A percentile compares a stretch with the other conserved stretches of the same genome.
Conservation (phyloP, 2,329 filamentous ascomycete genomes). For the Phyllosticta capitalensis region DNA sequence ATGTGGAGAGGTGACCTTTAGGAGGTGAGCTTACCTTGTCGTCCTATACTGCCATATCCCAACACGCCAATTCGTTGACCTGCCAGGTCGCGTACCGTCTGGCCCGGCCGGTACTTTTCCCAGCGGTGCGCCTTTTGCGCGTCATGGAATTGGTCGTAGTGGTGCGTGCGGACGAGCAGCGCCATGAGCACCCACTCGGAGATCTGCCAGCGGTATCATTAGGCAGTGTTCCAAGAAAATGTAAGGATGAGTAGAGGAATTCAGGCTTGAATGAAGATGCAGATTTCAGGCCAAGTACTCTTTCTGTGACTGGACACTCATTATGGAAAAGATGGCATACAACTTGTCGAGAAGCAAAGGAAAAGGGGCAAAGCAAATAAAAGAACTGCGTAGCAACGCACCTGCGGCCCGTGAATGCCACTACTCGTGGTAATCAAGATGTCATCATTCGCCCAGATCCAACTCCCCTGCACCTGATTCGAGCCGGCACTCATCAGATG, state of each 20-base stretch:
- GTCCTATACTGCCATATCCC: conserved; percentile 53
- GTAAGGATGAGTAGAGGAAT: too few species aligned
- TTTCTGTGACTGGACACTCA: neutral
- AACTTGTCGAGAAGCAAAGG: neutral
- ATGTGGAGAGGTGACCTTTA: neutral
- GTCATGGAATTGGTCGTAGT: conserved; percentile 46
- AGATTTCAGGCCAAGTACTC: neutral
- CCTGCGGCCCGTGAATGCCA: conserved; percentile 51
- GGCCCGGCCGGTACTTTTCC: conserved; percentile 27
- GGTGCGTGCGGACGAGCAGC: conserved; percentile 47
- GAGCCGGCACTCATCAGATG: conserved; percentile 50
- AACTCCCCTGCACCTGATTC: conserved; percentile 44
- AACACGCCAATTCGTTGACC: conserved; percentile 50
- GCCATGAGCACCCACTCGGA: conserved; percentile 59
- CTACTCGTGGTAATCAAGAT: conserved; percentile 47
- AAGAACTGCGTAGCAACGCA: neutral
- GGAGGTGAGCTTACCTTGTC: conserved; percentile 39
- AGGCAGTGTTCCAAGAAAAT: too few species aligned
- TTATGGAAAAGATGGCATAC: neutral
- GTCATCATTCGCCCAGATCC: conserved; percentile 43
- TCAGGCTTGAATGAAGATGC: too few species aligned
- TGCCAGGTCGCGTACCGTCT: conserved; percentile 43
- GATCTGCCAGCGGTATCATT: too few species aligned
- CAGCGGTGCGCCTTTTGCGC: conserved; percentile 49
- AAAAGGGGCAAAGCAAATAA: neutral